Percentiles rank a stretch among this genome's conserved stretches.
These are phyloP conservation scores for Yarrowia hollandica DNA, from an alignment of 805 yeast genomes.

Conservation along the genomic window DNA sequence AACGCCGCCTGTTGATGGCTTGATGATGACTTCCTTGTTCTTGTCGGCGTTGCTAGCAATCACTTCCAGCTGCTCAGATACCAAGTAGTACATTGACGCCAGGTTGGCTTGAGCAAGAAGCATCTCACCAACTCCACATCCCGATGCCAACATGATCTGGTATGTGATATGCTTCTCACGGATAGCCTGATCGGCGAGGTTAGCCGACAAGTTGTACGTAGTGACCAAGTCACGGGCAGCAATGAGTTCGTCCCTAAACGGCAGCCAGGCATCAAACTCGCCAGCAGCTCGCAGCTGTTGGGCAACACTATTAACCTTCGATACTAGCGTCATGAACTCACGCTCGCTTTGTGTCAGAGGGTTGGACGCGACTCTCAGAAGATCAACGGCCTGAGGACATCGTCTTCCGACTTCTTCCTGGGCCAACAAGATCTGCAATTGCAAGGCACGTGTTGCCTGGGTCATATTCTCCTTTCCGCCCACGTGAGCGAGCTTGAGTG, in stretches of 20 bases:
- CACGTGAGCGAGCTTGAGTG: constrained; percentile 64
- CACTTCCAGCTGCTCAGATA: constrained; percentile 60
- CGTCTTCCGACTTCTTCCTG: constrained; percentile 57
- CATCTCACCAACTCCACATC: constrained; percentile 63
- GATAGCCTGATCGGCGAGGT: constrained; percentile 64
- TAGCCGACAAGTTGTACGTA: constrained; percentile 66
- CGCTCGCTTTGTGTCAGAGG: not conserved
- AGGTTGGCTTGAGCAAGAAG: constrained; percentile 55
- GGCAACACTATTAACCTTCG: constrained; percentile 29
- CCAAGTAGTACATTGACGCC: constrained; percentile 67
- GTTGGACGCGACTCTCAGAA: not conserved
- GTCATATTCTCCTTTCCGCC: constrained; percentile 49
- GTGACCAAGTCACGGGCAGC: constrained; percentile 73
- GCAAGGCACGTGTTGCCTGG: constrained; percentile 44
- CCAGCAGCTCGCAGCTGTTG: not conserved
- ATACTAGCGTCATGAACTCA: constrained; percentile 5
- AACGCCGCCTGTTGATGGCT: not conserved
- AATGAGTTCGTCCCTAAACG: constrained; percentile 75
- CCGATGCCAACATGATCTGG: constrained; percentile 72
- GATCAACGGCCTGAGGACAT: constrained; percentile 35
- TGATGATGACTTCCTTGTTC: not conserved
- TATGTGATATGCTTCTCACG: constrained; percentile 62
- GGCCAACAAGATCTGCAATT: constrained; percentile 64
- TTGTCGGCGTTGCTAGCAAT: not conserved
- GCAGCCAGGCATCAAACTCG: constrained; percentile 41